Evolutionary conservation across 1,284 basidiomycete genomes (phyloP).

Genomic region (Apiotrichum laibachii): DNA sequence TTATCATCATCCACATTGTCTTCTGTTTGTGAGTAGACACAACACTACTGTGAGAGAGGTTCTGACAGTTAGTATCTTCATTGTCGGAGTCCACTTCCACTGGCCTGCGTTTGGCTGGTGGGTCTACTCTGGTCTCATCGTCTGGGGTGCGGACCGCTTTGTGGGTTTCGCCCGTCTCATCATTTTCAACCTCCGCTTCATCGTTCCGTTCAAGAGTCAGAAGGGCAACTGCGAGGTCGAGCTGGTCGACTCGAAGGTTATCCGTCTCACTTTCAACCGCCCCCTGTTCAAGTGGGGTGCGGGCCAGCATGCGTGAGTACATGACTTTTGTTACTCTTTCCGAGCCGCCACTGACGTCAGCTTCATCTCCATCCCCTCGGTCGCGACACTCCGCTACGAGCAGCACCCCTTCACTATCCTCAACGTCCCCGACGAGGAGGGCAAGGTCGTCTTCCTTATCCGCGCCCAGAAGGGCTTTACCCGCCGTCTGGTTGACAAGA

Average conservation of each 20-base stretch:
- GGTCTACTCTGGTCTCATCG: slow-evolving; percentile 15
- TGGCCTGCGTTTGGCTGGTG: slow-evolving; percentile 9
- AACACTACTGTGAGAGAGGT: background rate
- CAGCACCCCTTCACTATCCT: slow-evolving; percentile 46
- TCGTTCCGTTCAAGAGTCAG: slow-evolving; percentile 34
- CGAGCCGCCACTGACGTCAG: background rate
- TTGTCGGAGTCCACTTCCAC: slow-evolving; percentile 23
- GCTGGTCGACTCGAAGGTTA: slow-evolving; percentile 54
- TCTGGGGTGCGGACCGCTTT: slow-evolving; percentile 66
- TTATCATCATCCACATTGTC: slow-evolving; percentile 56
- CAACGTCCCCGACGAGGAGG: slow-evolving; percentile 23
- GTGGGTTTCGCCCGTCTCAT: slow-evolving; percentile 59
- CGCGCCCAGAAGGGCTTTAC: slow-evolving; percentile 36
- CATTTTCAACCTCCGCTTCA: slow-evolving; percentile 56
- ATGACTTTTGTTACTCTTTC: background rate
- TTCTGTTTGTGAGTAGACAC: slow-evolving; percentile 8
- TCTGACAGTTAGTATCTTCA: slow-evolving; percentile 13
- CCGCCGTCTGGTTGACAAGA: slow-evolving; percentile 25
- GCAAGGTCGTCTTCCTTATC: slow-evolving; percentile 18
- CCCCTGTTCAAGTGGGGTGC: slow-evolving; percentile 30
- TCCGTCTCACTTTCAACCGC: slow-evolving; percentile 17
- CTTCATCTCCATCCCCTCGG: slow-evolving; percentile 38
- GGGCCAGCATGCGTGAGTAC: slow-evolving; percentile 35
- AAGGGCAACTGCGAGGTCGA: slow-evolving; percentile 49
- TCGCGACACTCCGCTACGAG: slow-evolving; percentile 44